Evolutionary conservation across 805 yeast genomes (phyloP).

Genomic region (Wickerhamiella cacticola): DNA sequence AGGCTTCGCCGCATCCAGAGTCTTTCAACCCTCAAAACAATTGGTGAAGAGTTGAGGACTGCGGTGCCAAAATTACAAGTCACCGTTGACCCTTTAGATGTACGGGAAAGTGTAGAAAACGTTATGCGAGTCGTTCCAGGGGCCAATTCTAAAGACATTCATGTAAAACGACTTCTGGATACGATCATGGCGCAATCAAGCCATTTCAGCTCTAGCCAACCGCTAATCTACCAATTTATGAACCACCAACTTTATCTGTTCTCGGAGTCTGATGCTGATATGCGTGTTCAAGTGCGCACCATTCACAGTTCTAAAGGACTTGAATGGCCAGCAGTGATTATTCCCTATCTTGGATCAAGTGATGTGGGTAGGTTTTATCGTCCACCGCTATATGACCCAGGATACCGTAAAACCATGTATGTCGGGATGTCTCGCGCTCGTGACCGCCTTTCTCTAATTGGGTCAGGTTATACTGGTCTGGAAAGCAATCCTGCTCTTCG

Average conservation of each 20-base stretch:
- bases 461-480: not conserved
- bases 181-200: not conserved
- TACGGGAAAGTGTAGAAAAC: not conserved
- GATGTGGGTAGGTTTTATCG: not conserved
- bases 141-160: not conserved
- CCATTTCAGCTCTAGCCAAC: not conserved
- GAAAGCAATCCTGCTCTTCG: not conserved
- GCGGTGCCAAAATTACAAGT: not conserved
- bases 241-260: not conserved
- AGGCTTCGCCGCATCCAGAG: not conserved
- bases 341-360: conserved; percentile 8
- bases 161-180: not conserved
- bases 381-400: not conserved
- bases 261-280: not conserved
- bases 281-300: conserved; percentile 51
- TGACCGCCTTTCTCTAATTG: not conserved
- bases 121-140: not conserved
- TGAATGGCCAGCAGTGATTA: conserved; percentile 87
- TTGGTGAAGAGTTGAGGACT: not conserved
- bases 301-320: conserved; percentile 89
- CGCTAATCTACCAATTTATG: not conserved
- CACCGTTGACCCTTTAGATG: not conserved
- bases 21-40: not conserved
- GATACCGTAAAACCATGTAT: not conserved
- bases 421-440: conserved; percentile 9